phyloP scores from a whole-genome alignment of 805 yeast species.

The Sugiyamaella valdiviana region DNA sequence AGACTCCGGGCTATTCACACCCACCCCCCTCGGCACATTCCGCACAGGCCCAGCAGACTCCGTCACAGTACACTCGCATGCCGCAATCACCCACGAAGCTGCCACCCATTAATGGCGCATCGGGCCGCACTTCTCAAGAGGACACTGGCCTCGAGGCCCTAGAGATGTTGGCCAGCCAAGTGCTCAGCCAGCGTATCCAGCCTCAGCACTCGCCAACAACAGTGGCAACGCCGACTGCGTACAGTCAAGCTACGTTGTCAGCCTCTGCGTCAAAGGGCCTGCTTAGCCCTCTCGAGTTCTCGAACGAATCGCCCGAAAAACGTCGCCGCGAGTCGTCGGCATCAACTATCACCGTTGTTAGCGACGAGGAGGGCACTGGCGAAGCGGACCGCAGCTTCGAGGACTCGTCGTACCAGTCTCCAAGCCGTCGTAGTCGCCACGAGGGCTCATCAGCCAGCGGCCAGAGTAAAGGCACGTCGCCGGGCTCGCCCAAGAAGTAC shows the following conservation, averaged over 20 bases:
- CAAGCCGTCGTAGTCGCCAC: not conserved
- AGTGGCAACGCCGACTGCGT: not conserved
- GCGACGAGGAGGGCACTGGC: conserved; percentile 27
- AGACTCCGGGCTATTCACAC: not conserved
- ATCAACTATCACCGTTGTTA: conserved; percentile 31
- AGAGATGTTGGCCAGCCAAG: conserved; percentile 52
- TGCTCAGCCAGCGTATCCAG: conserved; percentile 30
- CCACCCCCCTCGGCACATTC: not conserved
- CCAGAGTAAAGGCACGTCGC: not conserved
- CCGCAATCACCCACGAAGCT: not conserved
- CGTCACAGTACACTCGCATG: not conserved
- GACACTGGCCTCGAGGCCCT: conserved; percentile 41
- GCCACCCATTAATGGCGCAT: not conserved
- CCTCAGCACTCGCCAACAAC: not conserved
- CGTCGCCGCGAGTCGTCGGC: conserved; percentile 33
- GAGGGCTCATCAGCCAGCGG: not conserved
- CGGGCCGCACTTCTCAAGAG: not conserved
- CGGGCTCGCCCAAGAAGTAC: conserved; percentile 16
- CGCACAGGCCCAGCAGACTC: not conserved
- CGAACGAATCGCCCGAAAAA: conserved; percentile 15
- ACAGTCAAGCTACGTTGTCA: not conserved
- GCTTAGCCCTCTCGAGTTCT: conserved; percentile 23
- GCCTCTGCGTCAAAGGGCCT: conserved; percentile 13
- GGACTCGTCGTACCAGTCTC: conserved; percentile 1
- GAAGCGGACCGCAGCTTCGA: conserved; percentile 7